Evolutionary conservation across 495 filamentous ascomycete species (phyloP), one percentile per base, ranked within the genome.

Genomic region (Gamarada debralockiae): DNA sequence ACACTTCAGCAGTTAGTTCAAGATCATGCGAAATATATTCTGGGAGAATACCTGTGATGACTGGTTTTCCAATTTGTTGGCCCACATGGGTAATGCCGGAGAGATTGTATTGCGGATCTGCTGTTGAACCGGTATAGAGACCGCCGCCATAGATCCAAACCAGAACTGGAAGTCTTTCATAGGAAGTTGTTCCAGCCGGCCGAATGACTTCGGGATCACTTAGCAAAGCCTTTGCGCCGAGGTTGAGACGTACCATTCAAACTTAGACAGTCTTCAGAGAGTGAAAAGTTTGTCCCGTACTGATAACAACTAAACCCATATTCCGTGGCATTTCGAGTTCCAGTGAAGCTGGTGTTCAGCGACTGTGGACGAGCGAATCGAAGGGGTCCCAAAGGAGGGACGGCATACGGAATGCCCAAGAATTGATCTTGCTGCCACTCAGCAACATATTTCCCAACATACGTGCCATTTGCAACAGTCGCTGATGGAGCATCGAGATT

Each of bases 131-230:
- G 15, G 41, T 14, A n/a, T 17, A 55, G 84, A 83, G 87, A 1
- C 79, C 84, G 42, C 86, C 85, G 17, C 85, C 86, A 61, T 77
- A 87, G 46, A 91, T 89, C 85, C 86, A 89, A 21, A 86, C 78
- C 33, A 85, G 70, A 18, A 90, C 84, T 0, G 47, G 86, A 2
- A 89, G 67, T 40, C 81, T 79, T 3, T 78, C 68, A n/a, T 67
- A 69, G 0, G 68, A 60, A 48, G 62, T 74, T 38, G 73, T 82
- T 14, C 79, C 84, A 0, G 71, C 54, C 10, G 86, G 86, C 20
- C 86, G 81, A 20, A 81, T 68, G 21, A 90, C 48, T 51, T 3
- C 14, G 8, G n/a, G 29, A 8, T 4, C 3, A 39, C 5, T 36
- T 27, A 12, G 27, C 2, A 23, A n/a, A 15, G 21, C 18, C 33